phyloP scores from a whole-genome alignment of 257 asterid species.

The Buddleja alternifolia region DNA sequence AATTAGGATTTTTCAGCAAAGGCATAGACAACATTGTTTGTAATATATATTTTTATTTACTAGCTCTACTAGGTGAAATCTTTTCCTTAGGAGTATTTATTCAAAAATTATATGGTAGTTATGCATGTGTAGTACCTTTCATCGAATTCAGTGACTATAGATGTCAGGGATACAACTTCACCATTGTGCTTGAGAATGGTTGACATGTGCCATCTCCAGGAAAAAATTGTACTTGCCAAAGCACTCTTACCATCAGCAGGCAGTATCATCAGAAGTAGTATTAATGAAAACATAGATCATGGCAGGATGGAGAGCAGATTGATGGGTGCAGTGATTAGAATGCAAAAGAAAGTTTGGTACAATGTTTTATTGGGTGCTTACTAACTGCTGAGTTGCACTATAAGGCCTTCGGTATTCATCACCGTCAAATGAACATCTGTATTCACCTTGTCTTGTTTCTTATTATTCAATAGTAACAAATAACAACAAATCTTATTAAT shows the following conservation, averaged over 20 bases:
- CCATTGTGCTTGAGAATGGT: neutral
- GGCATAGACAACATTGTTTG: slow-evolving; percentile 15
- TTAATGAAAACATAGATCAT: neutral
- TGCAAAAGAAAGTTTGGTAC: neutral
- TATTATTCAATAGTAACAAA: too few relatives aligned
- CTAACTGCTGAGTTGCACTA: neutral
- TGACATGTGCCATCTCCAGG: neutral
- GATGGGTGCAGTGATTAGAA: too few relatives aligned
- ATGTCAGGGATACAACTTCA: neutral
- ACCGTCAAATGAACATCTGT: neutral
- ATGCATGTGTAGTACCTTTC: neutral
- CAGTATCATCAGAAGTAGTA: neutral
- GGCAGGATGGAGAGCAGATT: too few relatives aligned
- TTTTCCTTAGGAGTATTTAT: neutral
- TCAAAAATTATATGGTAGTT: neutral
- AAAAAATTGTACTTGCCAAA: neutral
- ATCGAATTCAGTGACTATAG: neutral
- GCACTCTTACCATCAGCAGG: neutral
- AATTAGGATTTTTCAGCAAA: slow-evolving; percentile 5
- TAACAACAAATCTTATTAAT: too few relatives aligned
- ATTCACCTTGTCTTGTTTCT: neutral
- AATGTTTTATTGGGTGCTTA: neutral
- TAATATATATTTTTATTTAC: neutral
- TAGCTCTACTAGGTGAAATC: neutral
- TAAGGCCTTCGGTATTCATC: neutral